Base-by-base conservation (phyloP, 2,329 filamentous ascomycete species). In the Escovopsis sp. region DNA sequence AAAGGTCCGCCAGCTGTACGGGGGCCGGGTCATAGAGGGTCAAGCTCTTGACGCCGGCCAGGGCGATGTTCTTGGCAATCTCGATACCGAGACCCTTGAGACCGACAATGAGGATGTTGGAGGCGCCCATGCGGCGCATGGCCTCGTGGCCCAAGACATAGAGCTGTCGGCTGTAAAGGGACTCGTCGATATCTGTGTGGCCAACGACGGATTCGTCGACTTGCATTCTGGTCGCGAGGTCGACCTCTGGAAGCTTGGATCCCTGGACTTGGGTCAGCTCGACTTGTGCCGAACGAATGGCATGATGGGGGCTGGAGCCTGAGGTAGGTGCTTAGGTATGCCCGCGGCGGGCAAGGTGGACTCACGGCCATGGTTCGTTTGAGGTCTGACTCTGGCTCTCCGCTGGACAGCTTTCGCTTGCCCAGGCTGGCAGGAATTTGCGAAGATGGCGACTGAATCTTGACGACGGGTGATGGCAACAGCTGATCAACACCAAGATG, bases 41-140 rank as follows among this genome's bases (percentile, higher is more conserved):
- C 52, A 98, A 69, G 58, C 88, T 95, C 73, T 98, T 98, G 66
- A 98, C 91, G 61, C 91, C 91, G 54, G 91, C 91, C 53, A 98
- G 80, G 46, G 91, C 91, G 57, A 98, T 86, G 58, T 98, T 98
- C 75, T 98, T 98, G 57, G 91, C 89, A 55, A 98, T 91, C 66
- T 98, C 91, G 43, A 95, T 89, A 68, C 91, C 91, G 35, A 98
- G 75, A 41, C 91, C 91, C 62, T 91, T 89, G 52, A 96, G 70
- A 49, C 91, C 91, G 48, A 89, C 83, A 44, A 98, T 73, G 42
- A 98, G 82, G 46, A 98, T 77, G 59, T 96, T 93, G 43, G 91
- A 96, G 48, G 87, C 85, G 57, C 88, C 78, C 91, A 98, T 98
- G 57, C 91, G 87, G 73, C 94, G 96, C 91, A 98, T 98, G 51